Percentiles rank a stretch among this genome's conserved stretches.
Conservation (phyloP, 75 land plant genomes). For the Cunninghamia lanceolata region DNA sequence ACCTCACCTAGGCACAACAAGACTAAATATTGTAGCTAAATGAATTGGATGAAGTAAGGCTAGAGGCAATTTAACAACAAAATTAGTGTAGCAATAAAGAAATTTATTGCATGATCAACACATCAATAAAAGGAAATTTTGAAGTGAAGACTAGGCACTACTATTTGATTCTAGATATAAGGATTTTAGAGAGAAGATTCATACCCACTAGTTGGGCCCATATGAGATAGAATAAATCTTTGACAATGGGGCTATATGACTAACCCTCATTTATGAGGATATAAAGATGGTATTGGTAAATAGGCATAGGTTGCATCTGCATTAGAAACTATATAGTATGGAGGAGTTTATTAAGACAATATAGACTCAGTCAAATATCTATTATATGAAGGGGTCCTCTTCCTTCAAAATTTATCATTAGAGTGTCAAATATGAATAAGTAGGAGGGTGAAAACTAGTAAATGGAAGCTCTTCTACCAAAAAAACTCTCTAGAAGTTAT, state of each 20-base stretch:
- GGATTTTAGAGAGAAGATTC: not conserved
- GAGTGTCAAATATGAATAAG: too few relatives aligned
- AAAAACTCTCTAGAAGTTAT: too few relatives aligned
- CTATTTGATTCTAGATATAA: not conserved
- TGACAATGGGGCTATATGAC: not conserved
- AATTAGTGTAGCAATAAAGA: not conserved
- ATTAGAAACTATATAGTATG: not conserved
- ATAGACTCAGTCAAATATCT: too few relatives aligned
- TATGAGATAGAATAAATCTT: not conserved
- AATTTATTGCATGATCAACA: not conserved
- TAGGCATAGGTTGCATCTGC: not conserved
- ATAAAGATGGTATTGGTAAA: too few relatives aligned
- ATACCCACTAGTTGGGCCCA: not conserved
- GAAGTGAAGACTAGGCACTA: not conserved
- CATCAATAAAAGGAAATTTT: not conserved
- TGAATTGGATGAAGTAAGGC: not conserved
- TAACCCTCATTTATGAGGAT: too few relatives aligned
- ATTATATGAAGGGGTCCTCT: too few relatives aligned
- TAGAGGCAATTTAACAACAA: not conserved
- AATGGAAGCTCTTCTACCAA: too few relatives aligned
- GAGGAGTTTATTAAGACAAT: not conserved
- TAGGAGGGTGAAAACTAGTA: too few relatives aligned
- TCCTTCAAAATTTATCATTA: too few relatives aligned
- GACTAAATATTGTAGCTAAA: not conserved
- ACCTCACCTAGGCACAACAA: not conserved